phyloP scores from a whole-genome alignment of 768 basidiomycete genomes.

The Crepidotus variabilis region DNA sequence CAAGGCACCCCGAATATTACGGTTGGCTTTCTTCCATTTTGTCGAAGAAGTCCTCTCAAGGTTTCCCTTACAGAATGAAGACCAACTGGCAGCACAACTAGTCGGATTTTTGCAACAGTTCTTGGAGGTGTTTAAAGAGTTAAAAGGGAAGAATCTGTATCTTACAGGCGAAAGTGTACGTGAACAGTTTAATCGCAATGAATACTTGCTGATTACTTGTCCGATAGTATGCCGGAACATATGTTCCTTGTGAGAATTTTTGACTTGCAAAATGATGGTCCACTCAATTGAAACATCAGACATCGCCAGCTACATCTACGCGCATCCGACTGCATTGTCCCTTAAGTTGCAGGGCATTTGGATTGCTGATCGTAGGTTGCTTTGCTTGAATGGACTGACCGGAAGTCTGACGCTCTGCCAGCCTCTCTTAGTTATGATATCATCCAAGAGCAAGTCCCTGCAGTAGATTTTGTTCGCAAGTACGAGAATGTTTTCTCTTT shows the following conservation, averaged over 20 bases:
- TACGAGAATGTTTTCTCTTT: conserved; percentile 68
- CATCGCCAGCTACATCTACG: conserved; percentile 72
- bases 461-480: conserved; percentile 71
- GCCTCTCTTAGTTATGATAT: conserved; percentile 60
- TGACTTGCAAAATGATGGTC: too few species aligned
- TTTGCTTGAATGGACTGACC: background rate
- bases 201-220: background rate
- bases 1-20: conserved; percentile 63
- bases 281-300: conserved; percentile 47
- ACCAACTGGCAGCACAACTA: conserved; percentile 43
- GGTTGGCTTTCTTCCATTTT: conserved; percentile 39
- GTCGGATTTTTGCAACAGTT: conserved; percentile 73
- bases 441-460: conserved; percentile 67
- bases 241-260: conserved; percentile 48
- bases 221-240: conserved; percentile 62
- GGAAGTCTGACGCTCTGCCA: conserved; percentile 15
- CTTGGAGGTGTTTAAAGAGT: conserved; percentile 66
- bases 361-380: conserved; percentile 62
- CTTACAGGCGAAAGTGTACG: conserved; percentile 74
- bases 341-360: conserved; percentile 67
- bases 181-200: background rate
- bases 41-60: too few species aligned
- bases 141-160: conserved; percentile 71
- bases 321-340: conserved; percentile 46
- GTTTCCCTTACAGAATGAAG: conserved; percentile 37